Evolutionary conservation across 768 basidiomycete species (phyloP).

Genomic region (Boletus sp.): DNA sequence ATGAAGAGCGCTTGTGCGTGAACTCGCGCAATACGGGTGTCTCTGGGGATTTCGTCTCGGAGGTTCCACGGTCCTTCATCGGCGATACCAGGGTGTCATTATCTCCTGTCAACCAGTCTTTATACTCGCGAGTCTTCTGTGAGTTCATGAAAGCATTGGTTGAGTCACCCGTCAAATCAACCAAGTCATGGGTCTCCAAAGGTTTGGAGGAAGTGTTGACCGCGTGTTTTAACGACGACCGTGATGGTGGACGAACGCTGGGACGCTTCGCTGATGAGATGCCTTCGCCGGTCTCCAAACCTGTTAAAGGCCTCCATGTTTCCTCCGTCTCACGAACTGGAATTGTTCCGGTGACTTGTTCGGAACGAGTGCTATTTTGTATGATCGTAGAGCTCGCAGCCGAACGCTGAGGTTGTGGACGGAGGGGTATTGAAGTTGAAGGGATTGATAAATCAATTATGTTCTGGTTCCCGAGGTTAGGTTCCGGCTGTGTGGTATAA

Average conservation of each 20-base stretch:
- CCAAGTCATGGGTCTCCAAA: slow-evolving; percentile 13
- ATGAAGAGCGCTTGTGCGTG: slow-evolving; percentile 70
- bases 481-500: slow-evolving; percentile 18
- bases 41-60: slow-evolving; percentile 23
- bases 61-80: slow-evolving; percentile 14
- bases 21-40: slow-evolving; percentile 63
- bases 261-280: slow-evolving; percentile 16
- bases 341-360: slow-evolving; percentile 55
- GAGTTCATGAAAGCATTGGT: slow-evolving; percentile 5
- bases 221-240: slow-evolving; percentile 51
- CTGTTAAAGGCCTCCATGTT: slow-evolving; percentile 4
- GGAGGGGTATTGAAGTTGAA: slow-evolving; percentile 22
- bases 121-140: slow-evolving; percentile 34
- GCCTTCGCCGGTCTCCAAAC: slow-evolving; percentile 17
- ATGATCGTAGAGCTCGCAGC: slow-evolving; percentile 6
- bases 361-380: slow-evolving; percentile 49
- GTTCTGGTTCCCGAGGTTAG: slow-evolving; percentile 9
- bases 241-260: slow-evolving; percentile 25
- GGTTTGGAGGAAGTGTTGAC: slow-evolving; percentile 48
- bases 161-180: slow-evolving; percentile 17
- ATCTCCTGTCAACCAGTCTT: slow-evolving; percentile 78
- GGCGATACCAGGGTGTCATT: slow-evolving; percentile 39
- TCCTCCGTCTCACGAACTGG: slow-evolving; percentile 44
- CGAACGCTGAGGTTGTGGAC: slow-evolving; percentile 20
- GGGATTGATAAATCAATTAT: slow-evolving; percentile 24